A percentile compares a stretch with the other conserved stretches of the same genome.
These are phyloP conservation scores for Trichoderma pleuroti DNA, from an alignment of 2,329 filamentous ascomycete genomes.

Conservation along the genomic window DNA sequence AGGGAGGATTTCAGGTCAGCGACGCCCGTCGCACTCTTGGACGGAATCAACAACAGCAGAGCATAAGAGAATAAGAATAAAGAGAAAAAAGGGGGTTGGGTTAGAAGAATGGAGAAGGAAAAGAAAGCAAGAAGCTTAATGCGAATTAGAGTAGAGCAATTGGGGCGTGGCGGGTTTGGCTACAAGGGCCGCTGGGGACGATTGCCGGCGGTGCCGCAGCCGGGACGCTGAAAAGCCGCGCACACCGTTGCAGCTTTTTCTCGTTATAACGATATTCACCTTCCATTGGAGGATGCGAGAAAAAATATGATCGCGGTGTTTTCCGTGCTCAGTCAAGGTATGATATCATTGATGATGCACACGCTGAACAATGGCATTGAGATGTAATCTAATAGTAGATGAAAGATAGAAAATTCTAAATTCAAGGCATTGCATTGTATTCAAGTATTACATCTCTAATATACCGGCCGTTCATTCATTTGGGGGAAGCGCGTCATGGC, in stretches of 20 bases:
- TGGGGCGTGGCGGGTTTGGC: neutral
- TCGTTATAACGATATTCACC: neutral
- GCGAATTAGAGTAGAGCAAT: neutral
- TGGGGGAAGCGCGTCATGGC: neutral
- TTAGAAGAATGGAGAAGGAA: neutral
- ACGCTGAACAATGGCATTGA: neutral
- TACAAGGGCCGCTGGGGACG: conserved; percentile 1
- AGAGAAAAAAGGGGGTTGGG: neutral
- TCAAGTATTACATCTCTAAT: neutral
- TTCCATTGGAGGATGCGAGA: neutral
- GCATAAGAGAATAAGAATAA: neutral
- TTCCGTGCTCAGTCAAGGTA: neutral
- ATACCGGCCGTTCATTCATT: neutral
- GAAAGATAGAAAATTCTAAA: neutral
- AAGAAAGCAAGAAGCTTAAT: neutral
- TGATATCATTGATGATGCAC: neutral
- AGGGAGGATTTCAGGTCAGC: neutral
- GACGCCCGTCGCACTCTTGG: neutral
- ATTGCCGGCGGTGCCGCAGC: conserved; percentile 1
- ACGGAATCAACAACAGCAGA: neutral
- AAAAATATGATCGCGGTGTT: neutral
- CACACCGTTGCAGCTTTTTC: neutral
- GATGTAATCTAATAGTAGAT: neutral
- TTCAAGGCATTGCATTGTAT: neutral
- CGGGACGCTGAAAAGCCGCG: conserved; percentile 1